Evolutionary conservation across 352 stramenopile species (phyloP), one percentile per base, ranked within the genome.

Genomic region (Globisporangium heterothallicum): DNA sequence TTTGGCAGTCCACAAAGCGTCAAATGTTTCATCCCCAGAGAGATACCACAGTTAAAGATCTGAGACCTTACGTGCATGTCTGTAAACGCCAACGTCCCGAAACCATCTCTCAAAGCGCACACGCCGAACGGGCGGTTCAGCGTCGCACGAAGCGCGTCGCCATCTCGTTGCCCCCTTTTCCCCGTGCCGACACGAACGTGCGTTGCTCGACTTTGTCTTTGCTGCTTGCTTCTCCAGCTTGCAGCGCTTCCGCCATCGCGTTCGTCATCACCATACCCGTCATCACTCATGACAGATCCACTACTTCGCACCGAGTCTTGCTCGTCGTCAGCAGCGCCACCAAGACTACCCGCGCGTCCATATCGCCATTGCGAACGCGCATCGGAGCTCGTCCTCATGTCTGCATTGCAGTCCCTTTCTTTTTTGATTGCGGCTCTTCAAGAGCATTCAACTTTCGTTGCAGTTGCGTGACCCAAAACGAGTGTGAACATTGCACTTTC

Each of bases 71-170:
- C 61, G 40, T 77, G 64, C 36, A 56, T 42, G 49, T 74, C 68
- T 6, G 68, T 74, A 51, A 77, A 77, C 13, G 40, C 59, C 30
- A 74, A 53, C 2, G 50, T 53, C 7, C 63, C 64, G 12, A 7
- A 22, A 7, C 43, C 49, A 24, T 56, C 53, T 13, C 29, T 57
- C 9, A 81, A 32, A 9, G 52, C 43, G 34, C 68, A 81, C 35
- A 78, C 21, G 3, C 54, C 58, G 54, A 66, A 72, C 4, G 68
- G 68, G 1, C 66, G 71, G 51, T 78, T 72, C 22, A 81, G 41
- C 9, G 70, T 59, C 16, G 68, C 59, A 2, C 27, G 10, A 3
- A 24, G 49, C 14, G 30, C 56, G 14, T 53, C 46, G 25, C 71
- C 71, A 26, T 81, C 68, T 10, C 68, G 25, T 32, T 61, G 58